phyloP scores from a whole-genome alignment of 2,329 filamentous ascomycete species.

The Myriosclerotinia curreyana region DNA sequence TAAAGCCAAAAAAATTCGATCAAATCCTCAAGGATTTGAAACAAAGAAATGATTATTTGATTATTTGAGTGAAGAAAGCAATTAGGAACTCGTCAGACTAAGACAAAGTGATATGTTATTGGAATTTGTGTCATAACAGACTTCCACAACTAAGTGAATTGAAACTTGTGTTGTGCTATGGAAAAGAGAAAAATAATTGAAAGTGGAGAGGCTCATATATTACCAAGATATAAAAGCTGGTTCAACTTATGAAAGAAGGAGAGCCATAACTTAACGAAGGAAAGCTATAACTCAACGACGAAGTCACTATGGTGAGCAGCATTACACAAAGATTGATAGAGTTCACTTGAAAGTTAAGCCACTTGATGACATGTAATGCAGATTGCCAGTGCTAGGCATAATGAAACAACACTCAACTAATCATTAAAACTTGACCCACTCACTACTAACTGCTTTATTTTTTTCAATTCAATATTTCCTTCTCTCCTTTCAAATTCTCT shows the following conservation, averaged over 20 bases:
- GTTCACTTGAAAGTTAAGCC: neutral
- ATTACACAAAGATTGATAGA: neutral
- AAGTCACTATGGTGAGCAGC: neutral
- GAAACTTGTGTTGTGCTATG: neutral
- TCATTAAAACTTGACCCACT: neutral
- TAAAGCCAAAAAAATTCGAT: neutral
- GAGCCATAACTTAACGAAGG: neutral
- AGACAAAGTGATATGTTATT: neutral
- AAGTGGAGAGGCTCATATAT: neutral
- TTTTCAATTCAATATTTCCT: neutral
- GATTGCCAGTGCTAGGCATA: no score
- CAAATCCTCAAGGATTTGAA: neutral
- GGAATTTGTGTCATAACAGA: neutral
- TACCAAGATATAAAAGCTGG: neutral
- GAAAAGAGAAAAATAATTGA: neutral
- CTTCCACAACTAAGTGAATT: neutral
- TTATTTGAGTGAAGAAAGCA: neutral
- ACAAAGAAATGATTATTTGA: conserved; percentile 1
- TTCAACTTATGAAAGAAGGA: neutral
- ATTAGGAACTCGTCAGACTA: neutral
- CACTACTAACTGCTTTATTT: no score
- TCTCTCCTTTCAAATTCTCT: neutral
- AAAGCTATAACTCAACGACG: neutral
- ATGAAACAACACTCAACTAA: neutral
- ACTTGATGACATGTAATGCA: neutral